Evolutionary conservation across 768 basidiomycete species (phyloP), one percentile per base, ranked within the genome.

Genomic region (Mycena latifolia): DNA sequence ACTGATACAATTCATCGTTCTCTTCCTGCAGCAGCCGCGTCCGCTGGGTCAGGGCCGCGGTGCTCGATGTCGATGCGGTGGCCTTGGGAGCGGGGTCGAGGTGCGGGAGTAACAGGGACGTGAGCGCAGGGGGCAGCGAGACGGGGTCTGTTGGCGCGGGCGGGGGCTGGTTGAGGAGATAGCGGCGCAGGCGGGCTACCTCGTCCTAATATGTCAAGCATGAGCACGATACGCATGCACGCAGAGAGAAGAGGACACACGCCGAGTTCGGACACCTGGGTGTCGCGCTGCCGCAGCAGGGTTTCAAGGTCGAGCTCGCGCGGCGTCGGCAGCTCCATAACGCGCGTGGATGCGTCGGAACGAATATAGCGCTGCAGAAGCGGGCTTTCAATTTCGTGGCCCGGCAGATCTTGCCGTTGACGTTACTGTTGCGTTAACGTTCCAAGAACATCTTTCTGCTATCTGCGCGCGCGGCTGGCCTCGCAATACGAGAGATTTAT

Each of bases 281-380:
- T 81, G 77, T 95, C 92, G 74, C 92, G 86, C 74, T 89, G 85
- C 71, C 92, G 84, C n/a, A 95, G 80, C 17, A 92, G 83, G 29
- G 87, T 84, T 78, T 95, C 94, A 45, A 95, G 88, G 76, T 94
- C 92, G 66, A 93, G 82, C 78, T 95, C 92, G 76, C 93, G 85
- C 56, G 87, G 79, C 48, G 89, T 85, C 24, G 93, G 94, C 35
- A 93, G 78, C 65, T 88, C 86, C 91, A 93, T 92, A 74, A 22
- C 61, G 60, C 59, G 59, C 12, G 65, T 47, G n/a, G n/a, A n/a
- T n/a, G n/a, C 27, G 27, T n/a, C 4, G 6, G 3, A 25, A n/a
- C 20, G 31, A 35, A 43, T 24, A 57, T 59, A 24, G 46, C 29
- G 43, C 28, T 60, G 31, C 12, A 33, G 11, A 31, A 41, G 58